phyloP scores from a whole-genome alignment of 441 rosid species.

The Populus tomentosa region DNA sequence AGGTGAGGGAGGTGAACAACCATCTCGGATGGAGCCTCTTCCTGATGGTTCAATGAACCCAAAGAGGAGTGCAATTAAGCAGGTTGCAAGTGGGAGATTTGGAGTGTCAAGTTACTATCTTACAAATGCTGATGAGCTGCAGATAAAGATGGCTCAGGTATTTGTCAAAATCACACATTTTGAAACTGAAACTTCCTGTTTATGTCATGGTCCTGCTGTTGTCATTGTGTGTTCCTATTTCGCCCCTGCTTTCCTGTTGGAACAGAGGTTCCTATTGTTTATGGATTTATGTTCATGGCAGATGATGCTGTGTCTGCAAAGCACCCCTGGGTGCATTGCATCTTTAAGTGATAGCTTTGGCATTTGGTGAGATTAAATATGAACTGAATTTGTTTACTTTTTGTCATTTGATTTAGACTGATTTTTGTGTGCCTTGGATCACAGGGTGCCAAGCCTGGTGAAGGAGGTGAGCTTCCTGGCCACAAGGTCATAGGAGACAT shows the following conservation, averaged over 20 bases:
- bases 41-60: slow-evolving; percentile 92
- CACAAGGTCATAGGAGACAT: slow-evolving; percentile 99
- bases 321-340: slow-evolving; percentile 49
- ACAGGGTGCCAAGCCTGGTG: slow-evolving; percentile 99
- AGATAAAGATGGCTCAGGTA: slow-evolving; percentile 99
- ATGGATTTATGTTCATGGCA: slow-evolving; percentile 56
- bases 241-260: slow-evolving; percentile 46
- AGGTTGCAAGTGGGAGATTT: slow-evolving; percentile 99
- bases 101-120: slow-evolving; percentile 99
- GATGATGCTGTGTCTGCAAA: slow-evolving; percentile 61
- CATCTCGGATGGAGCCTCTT: slow-evolving; percentile 97
- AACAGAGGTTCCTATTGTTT: slow-evolving; percentile 48
- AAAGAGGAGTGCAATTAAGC: slow-evolving; percentile 98
- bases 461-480: slow-evolving; percentile 99
- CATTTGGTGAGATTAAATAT: slow-evolving; percentile 48
- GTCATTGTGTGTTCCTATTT: slow-evolving; percentile 23
- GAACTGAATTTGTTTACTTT: slow-evolving; percentile 19
- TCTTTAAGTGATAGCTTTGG: slow-evolving; percentile 41
- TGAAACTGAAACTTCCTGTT: not conserved
- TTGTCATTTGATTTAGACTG: slow-evolving; percentile 17
- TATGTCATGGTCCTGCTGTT: slow-evolving; percentile 10
- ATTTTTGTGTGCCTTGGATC: slow-evolving; percentile 18
- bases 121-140: slow-evolving; percentile 96
- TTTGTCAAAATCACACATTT: slow-evolving; percentile 1
- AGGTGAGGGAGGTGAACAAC: slow-evolving; percentile 99